These are phyloP conservation scores for Clavispora carvajalis DNA, from an alignment of 805 yeast genomes.

Conservation along the genomic window DNA sequence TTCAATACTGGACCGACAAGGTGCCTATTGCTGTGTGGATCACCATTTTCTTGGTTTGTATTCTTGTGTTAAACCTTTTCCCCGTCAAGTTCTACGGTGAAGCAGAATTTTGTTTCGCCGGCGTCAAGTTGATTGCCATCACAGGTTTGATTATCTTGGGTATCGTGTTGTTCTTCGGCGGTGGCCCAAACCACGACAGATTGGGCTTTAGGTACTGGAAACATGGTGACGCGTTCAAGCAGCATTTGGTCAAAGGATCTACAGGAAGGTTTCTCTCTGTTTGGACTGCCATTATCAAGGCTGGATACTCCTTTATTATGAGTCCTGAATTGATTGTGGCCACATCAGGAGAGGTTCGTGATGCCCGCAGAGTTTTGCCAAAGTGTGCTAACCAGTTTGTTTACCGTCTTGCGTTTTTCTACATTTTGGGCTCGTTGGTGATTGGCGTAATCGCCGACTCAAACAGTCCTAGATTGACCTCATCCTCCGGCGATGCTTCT, in stretches of 20 bases:
- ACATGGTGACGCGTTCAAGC: constrained; percentile 30
- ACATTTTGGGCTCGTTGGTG: constrained; percentile 35
- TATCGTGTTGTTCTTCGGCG: constrained; percentile 17
- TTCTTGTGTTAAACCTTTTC: constrained; percentile 11
- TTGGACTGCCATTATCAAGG: constrained; percentile 23
- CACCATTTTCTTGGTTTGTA: constrained; percentile 20
- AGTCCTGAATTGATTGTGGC: constrained; percentile 51
- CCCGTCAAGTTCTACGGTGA: constrained; percentile 16
- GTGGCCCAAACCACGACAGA: constrained; percentile 18
- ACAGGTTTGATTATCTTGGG: constrained; percentile 18
- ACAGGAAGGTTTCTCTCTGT: constrained; percentile 19
- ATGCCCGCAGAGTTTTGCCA: constrained; percentile 56
- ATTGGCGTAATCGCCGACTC: constrained; percentile 36
- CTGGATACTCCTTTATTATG: constrained; percentile 24
- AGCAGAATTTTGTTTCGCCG: constrained; percentile 15
- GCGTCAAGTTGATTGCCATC: constrained; percentile 16
- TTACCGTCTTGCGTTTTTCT: constrained; percentile 42
- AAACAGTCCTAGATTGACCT: constrained; percentile 19
- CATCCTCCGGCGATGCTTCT: constrained; percentile 42
- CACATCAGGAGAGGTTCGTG: constrained; percentile 54
- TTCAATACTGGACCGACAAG: constrained; percentile 16
- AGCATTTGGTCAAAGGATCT: constrained; percentile 35
- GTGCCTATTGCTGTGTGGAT: constrained; percentile 37
- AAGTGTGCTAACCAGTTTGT: constrained; percentile 58
- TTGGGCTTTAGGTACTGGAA: constrained; percentile 19